Conservation (phyloP, 257 asterid species). For the Solanum gracilifrons region DNA sequence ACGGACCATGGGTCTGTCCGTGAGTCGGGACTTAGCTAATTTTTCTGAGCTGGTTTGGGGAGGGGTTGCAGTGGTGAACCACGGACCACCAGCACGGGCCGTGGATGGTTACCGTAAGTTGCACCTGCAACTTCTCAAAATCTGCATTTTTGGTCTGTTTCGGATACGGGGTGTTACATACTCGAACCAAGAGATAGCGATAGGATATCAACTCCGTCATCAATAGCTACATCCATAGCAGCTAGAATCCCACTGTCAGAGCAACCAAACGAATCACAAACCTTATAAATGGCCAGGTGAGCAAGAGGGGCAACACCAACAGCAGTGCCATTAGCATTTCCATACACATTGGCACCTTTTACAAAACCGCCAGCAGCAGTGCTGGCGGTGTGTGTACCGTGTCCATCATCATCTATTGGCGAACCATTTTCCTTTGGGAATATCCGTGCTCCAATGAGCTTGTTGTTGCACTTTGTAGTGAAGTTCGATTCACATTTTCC, state of each 20-base stretch:
- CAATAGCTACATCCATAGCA: slow-evolving; percentile 37
- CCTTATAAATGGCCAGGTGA: slow-evolving; percentile 43
- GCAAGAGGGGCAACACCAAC: slow-evolving; percentile 50
- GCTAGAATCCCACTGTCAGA: slow-evolving; percentile 26
- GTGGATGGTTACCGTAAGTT: too few species aligned
- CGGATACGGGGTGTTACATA: too few species aligned
- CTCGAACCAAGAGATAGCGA: slow-evolving; percentile 28
- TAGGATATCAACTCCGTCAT: slow-evolving; percentile 27
- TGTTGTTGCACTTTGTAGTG: slow-evolving; percentile 25
- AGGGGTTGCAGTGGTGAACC: too few species aligned
- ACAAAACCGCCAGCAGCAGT: slow-evolving; percentile 52
- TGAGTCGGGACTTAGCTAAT: too few species aligned
- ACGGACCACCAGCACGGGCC: too few species aligned
- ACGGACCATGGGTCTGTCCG: too few species aligned
- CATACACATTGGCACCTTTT: slow-evolving; percentile 30
- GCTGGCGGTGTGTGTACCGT: slow-evolving; percentile 45
- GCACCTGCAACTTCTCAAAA: too few species aligned
- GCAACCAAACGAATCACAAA: slow-evolving; percentile 13
- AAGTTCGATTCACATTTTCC: slow-evolving; percentile 26
- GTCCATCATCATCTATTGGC: slow-evolving; percentile 26
- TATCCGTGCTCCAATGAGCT: slow-evolving; percentile 36
- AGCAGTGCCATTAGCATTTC: slow-evolving; percentile 40
- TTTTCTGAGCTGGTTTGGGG: too few species aligned
- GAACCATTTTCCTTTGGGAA: neutral
- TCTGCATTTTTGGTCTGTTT: too few species aligned